These are phyloP conservation scores for Clonostachys rhizophaga DNA, from an alignment of 2,329 filamentous ascomycete species.

Conservation along the genomic window DNA sequence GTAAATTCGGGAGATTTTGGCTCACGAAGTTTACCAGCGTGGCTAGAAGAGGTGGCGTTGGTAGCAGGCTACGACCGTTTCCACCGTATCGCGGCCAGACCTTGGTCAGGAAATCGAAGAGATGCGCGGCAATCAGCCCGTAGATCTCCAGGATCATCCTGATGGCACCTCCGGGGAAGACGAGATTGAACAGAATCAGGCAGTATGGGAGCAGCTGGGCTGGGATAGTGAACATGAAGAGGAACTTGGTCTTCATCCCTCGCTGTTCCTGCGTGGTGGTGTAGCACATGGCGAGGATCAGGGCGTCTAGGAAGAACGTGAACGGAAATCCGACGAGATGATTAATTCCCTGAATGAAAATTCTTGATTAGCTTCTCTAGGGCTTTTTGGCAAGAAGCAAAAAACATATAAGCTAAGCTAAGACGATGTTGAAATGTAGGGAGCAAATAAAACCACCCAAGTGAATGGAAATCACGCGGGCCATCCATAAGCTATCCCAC, in stretches of 20 bases:
- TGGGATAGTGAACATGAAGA: constrained; percentile 72
- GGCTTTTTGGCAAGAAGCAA: constrained; percentile 4
- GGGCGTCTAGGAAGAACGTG: constrained; percentile 50
- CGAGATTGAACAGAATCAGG: constrained; percentile 69
- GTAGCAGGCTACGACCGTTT: constrained; percentile 65
- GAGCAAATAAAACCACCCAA: constrained; percentile 54
- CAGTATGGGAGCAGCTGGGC: constrained; percentile 77
- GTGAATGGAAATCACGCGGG: constrained; percentile 55
- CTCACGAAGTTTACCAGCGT: constrained; percentile 51
- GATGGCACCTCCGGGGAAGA: constrained; percentile 54
- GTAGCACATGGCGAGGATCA: constrained; percentile 78
- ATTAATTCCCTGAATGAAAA: constrained; percentile 15
- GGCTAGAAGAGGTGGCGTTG: constrained; percentile 69
- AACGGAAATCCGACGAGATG: constrained; percentile 22
- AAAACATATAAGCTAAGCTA: not conserved
- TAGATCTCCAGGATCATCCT: constrained; percentile 60
- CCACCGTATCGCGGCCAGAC: constrained; percentile 88
- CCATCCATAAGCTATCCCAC: constrained; percentile 72
- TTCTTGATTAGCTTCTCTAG: constrained; percentile 1
- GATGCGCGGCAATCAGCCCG: constrained; percentile 82
- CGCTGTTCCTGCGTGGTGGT: constrained; percentile 84
- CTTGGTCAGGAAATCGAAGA: constrained; percentile 85
- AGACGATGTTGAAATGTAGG: constrained; percentile 47
- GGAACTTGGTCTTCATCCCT: constrained; percentile 70
- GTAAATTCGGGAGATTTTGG: not conserved